Conservation (phyloP, 148 eudicot species). For the Dianthus caryophyllus region DNA sequence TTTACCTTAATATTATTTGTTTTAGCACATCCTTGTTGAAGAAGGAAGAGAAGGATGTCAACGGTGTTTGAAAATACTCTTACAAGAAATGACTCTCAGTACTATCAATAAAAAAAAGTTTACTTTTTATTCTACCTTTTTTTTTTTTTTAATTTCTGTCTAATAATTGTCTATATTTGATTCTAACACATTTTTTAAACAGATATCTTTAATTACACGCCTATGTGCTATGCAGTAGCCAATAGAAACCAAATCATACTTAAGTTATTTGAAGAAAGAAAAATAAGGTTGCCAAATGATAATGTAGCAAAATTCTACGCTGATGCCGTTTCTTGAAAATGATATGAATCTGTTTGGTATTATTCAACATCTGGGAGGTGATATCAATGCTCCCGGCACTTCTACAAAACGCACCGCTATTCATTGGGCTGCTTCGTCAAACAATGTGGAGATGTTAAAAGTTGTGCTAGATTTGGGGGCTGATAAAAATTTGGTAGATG, state of each 20-base stretch:
- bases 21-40: not conserved
- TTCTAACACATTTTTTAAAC: not conserved
- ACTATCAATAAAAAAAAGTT: not conserved
- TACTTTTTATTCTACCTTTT: not conserved
- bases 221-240: not conserved
- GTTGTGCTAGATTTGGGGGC: not conserved
- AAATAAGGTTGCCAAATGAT: not conserved
- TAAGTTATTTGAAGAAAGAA: not conserved
- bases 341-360: not conserved
- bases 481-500: not conserved
- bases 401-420: not conserved
- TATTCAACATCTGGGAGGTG: not conserved
- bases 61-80: not conserved
- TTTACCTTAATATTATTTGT: not conserved
- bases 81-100: not conserved
- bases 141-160: not conserved
- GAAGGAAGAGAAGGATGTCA: no score
- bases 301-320: not conserved
- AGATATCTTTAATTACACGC: not conserved
- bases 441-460: not conserved
- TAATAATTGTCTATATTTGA: no score
- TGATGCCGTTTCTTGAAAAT: not conserved
- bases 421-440: not conserved
- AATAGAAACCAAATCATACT: not conserved
- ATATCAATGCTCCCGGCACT: not conserved